Evolutionary conservation across 495 filamentous ascomycete species (phyloP), one percentile per base, ranked within the genome.

Genomic region (Penicillium atrosanguineum): DNA sequence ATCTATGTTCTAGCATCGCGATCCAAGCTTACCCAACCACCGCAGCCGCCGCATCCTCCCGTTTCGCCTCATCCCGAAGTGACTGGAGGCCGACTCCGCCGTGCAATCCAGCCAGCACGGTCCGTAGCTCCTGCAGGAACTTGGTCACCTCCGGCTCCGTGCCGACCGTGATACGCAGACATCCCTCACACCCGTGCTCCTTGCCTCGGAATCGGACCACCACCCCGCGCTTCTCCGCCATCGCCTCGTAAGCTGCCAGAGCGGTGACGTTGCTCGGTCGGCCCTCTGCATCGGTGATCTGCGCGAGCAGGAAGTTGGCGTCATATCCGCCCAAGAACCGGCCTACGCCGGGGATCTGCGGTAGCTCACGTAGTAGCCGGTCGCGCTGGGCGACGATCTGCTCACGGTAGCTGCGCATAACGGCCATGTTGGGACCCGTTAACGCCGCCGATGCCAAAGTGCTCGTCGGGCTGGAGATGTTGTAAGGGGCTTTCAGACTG

Each of bases 201-300:
- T 91, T 94, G 2, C 94, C 94, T 43, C 94, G 76, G 68, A 97
- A 98, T 51, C 94, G 75, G 11, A 98, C 95, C 25, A 98, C 90
- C 2, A 98, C 91, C 0, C 91, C 90, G 59, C 84, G 85, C 40
- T 83, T 86, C 78, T 96, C 92, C 0, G 95, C 94, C 69, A 97
- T 73, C 18, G 72, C 70, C 73, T 93, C 85, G 64, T 98, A 97
- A 18, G 90, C 81, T 18, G 79, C 82, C 61, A 94, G 62, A 34
- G 94, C 95, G 6, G 78, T 82, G 37, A 68, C 72, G 61, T 97
- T 98, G 67, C 87, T 85, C 15, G 93, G 85, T 1, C 89, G 90
- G 6, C 80, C 77, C 51, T 73, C 62, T n/a, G 63, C 50, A 62
- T 94, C 80, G 21, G 97, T 68, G 50, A 97, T 88, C 76, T 97